Evolutionary conservation across 805 yeast genomes (phyloP), one percentile per base, ranked within the genome.

Genomic region (Kodamaea fukazawae): DNA sequence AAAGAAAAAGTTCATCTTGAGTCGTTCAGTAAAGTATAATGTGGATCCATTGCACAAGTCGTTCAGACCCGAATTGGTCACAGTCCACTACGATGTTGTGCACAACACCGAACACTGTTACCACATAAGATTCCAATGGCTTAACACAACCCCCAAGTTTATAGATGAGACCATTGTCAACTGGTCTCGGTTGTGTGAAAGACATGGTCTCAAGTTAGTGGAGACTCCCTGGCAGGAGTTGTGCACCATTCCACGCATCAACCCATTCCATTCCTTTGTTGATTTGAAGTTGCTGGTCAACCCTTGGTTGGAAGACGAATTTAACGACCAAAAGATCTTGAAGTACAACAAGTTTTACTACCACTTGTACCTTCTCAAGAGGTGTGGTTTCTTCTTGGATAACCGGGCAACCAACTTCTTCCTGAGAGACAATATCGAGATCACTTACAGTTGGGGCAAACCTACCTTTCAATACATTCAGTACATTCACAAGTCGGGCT

Each of bases 71-170:
- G 99, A 93, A 50, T 60, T 81, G 2, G 70, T 89, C 32, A 79
- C 80, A 4, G 88, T 93, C 1, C 97, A 91, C 61, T 86, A 87
- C 54, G 99, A 93, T 57, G 74, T 82, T 32, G 90, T 90, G 3
- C 96, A 89, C 58, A 91, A 90, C 55, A 96, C 97, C 0, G 91
- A 86, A 49, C 96, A 90, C 53, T 90, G 97, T 55, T 93, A 82
- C 65, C 98, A 91, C 54, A 75, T 93, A 23, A 70, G 96, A 34
- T 60, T 91, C 10, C 97, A 93, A 57, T 93, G 99, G 99, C 65
- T 91, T 23, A 87, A 85, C 44, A 81, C 96, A 0, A 88, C 98
- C 0, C 84, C 95, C 2, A 86, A 85, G 51, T 65, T 86, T 23
- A 79, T 87, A 36, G 96, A 89, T 43, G 95, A 89, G 48, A 69